These are phyloP conservation scores for Hemileia vastatrix DNA, from an alignment of 1,284 basidiomycete genomes.

Conservation along the genomic window DNA sequence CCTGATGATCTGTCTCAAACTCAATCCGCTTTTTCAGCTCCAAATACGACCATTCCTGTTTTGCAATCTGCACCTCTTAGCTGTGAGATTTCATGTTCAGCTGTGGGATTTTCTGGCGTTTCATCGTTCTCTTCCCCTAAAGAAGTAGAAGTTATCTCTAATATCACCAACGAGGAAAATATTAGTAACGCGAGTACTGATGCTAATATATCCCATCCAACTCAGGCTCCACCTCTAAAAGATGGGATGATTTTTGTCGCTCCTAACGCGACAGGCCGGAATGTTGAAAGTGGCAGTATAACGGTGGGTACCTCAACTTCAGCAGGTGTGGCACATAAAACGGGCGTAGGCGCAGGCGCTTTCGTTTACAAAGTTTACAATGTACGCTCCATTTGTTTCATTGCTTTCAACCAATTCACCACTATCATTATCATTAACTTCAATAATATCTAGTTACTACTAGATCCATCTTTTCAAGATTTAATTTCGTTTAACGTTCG, in stretches of 20 bases:
- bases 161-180: not conserved
- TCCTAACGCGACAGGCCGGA: slow-evolving; percentile 8
- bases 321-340: not conserved
- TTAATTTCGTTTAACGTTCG: slow-evolving; percentile 23
- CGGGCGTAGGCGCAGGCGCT: slow-evolving; percentile 18
- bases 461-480: slow-evolving; percentile 24
- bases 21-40: not conserved
- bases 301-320: slow-evolving; percentile 12
- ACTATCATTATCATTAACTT: not conserved
- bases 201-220: not conserved
- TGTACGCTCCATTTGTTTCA: slow-evolving; percentile 9
- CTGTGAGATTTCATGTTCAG: too few relatives aligned
- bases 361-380: slow-evolving; percentile 27
- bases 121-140: too few relatives aligned
- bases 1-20: not conserved
- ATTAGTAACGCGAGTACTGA: not conserved
- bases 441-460: slow-evolving; percentile 19
- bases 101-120: too few relatives aligned
- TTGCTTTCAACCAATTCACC: not conserved
- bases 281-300: slow-evolving; percentile 9
- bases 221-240: not conserved
- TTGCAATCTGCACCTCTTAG: too few relatives aligned
- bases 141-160: not conserved
- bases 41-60: too few relatives aligned
- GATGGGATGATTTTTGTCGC: not conserved